These are phyloP conservation scores for Quercus ilex DNA, from an alignment of 306 rosid species.

Conservation along the genomic window DNA sequence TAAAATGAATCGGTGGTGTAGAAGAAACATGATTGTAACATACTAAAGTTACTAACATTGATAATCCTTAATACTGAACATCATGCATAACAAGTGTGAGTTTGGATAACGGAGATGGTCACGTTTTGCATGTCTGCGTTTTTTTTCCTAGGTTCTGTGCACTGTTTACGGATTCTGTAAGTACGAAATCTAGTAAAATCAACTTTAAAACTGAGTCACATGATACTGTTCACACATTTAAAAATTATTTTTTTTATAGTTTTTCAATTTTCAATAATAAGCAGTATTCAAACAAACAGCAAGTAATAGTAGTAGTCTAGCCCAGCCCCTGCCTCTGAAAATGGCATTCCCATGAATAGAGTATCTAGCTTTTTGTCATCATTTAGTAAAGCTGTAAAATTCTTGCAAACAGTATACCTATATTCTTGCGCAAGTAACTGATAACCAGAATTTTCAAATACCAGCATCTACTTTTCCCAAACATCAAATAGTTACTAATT, in stretches of 20 bases:
- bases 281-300: fast-evolving
- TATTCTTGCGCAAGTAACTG: constrained; percentile 42
- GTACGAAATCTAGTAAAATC: no score
- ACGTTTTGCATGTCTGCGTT: no score
- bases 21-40: neutral
- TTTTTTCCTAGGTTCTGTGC: fast-evolving
- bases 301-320: neutral
- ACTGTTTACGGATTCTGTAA: fast-evolving
- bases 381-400: constrained; percentile 24
- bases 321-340: neutral
- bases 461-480: constrained; percentile 18
- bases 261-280: no score
- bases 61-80: neutral
- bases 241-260: no score
- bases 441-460: constrained; percentile 24
- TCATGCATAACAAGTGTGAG: neutral
- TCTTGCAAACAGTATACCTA: constrained; percentile 28
- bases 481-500: neutral
- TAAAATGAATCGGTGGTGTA: neutral
- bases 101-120: no score
- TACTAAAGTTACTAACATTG: neutral
- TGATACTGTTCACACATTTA: no score
- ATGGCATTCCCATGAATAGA: neutral
- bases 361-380: neutral
- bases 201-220: no score